Conservation (phyloP, 163 green algal genomes). For the Coccomyxa subellipsoidea region DNA sequence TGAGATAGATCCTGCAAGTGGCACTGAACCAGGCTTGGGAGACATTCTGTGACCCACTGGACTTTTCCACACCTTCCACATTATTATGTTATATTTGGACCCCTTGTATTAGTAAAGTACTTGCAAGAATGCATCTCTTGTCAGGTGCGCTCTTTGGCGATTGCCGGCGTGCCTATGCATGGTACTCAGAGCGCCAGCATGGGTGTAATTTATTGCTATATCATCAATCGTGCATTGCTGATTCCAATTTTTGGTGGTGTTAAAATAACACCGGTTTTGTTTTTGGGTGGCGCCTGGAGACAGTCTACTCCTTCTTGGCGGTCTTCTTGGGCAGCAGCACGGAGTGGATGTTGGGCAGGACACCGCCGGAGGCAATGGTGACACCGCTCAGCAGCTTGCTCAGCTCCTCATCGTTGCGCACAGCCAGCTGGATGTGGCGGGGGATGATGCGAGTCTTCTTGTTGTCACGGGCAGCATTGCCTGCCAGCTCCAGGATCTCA, state of each 20-base stretch:
- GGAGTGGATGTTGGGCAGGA: constrained; percentile 92
- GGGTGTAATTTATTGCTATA: too few species aligned
- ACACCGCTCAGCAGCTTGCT: constrained; percentile 73
- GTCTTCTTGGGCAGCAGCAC: constrained; percentile 83
- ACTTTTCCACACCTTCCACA: too few species aligned
- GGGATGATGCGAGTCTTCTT: constrained; percentile 91
- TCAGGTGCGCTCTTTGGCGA: too few species aligned
- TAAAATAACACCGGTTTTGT: constrained; percentile 8
- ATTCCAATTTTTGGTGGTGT: constrained; percentile 7
- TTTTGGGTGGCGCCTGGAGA: background rate
- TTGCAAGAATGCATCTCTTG: too few species aligned
- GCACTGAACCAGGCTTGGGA: too few species aligned
- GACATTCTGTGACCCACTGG: too few species aligned
- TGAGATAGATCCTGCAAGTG: too few species aligned
- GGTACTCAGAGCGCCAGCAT: too few species aligned
- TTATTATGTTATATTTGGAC: too few species aligned
- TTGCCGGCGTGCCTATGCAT: too few species aligned
- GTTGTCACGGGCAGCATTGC: constrained; percentile 89
- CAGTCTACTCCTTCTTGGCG: constrained; percentile 14
- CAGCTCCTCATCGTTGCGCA: constrained; percentile 98
- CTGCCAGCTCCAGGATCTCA: constrained; percentile 87
- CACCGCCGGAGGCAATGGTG: constrained; percentile 87
- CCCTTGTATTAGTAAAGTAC: too few species aligned
- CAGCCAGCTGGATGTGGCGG: constrained; percentile 94
- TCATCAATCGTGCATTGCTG: too few species aligned